phyloP scores from a whole-genome alignment of 2,329 filamentous ascomycete species.

The Pseudonectria buxi region DNA sequence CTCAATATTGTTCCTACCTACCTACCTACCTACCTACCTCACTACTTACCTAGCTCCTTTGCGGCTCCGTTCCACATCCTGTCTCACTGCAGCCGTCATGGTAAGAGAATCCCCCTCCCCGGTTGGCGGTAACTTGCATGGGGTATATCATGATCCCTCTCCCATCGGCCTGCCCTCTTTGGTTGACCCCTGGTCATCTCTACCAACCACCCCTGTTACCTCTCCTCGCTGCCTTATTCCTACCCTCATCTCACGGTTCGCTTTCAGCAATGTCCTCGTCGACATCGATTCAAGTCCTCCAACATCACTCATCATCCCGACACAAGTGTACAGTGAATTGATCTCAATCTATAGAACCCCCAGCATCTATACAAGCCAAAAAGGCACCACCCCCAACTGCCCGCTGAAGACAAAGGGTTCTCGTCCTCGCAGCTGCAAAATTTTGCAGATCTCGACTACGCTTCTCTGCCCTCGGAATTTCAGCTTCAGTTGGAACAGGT shows the following conservation, averaged over 20 bases:
- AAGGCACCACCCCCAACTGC: slow-evolving; percentile 21
- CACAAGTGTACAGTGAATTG: slow-evolving; percentile 33
- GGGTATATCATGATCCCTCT: slow-evolving; percentile 35
- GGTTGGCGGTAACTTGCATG: slow-evolving; percentile 38
- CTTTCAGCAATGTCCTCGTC: slow-evolving; percentile 18
- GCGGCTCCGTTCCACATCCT: slow-evolving; percentile 26
- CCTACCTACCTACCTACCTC: no score
- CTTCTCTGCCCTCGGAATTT: slow-evolving; percentile 19
- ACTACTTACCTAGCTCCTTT: slow-evolving; percentile 25
- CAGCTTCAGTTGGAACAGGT: slow-evolving; percentile 22
- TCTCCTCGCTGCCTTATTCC: slow-evolving; percentile 18
- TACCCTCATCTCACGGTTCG: slow-evolving; percentile 22
- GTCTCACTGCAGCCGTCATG: slow-evolving; percentile 39
- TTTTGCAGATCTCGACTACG: slow-evolving; percentile 16
- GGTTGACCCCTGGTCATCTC: slow-evolving; percentile 18
- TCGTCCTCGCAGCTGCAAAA: slow-evolving; percentile 15
- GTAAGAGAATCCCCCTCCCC: slow-evolving; percentile 38
- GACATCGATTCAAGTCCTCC: slow-evolving; percentile 18
- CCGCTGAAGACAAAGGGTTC: slow-evolving; percentile 16
- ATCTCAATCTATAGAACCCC: slow-evolving; percentile 28
- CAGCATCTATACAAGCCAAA: slow-evolving; percentile 23
- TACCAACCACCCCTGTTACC: slow-evolving; percentile 19
- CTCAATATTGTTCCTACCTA: slow-evolving; percentile 27
- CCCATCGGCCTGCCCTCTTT: slow-evolving; percentile 21
- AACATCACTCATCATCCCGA: slow-evolving; percentile 16